Evolutionary conservation across 768 basidiomycete genomes (phyloP), one percentile per base, ranked within the genome.

Genomic region (Polyporus arcularius): DNA sequence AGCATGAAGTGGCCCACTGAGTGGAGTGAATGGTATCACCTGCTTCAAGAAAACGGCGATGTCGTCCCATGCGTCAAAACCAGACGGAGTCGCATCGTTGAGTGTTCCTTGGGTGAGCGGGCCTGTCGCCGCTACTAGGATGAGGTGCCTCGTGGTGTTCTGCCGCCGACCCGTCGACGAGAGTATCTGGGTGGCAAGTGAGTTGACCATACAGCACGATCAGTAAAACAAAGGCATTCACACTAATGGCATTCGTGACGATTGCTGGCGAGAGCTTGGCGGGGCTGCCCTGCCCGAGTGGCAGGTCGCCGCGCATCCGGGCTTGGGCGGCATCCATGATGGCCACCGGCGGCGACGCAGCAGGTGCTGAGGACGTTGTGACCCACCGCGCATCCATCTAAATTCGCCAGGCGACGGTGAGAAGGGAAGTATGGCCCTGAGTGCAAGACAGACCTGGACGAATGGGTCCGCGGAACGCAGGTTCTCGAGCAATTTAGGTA

Each of bases 121-220:
- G 4, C 78, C 53, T 26, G 81, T 80, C 43, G 80, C 82, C 30
- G 84, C 84, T 12, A 85, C 77, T 57, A 87, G 74, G 57, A 86
- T 75, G 31, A 86, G 75, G 68, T 87, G 84, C 4, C 79, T 75
- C 46, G 74, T 75, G 53, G 75, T 70, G 26, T 54, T 64, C 40
- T 46, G 47, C 38, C 48, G 55, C 42, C 57, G 21, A n/a, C 42
- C 31, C 2, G 52, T 55, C 12, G 54, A 47, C n/a, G 60, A 53
- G 41, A 66, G 53, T 53, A 61, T 60, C 64, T 65, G 55, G 35
- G 35, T 18, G 4, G 39, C 18, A 32, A 26, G 28, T 14, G 46
- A 11, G 12, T 10, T 32, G 45, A 30, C 30, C 3, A 0, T 30
- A 47, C 31, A 6, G 45, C 2, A 4, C 26, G 6, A 55, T 38